Evolutionary conservation across 139 green algal genomes (phyloP), one percentile per base, ranked within the genome.

Genomic region (Dunaliella sp.): DNA sequence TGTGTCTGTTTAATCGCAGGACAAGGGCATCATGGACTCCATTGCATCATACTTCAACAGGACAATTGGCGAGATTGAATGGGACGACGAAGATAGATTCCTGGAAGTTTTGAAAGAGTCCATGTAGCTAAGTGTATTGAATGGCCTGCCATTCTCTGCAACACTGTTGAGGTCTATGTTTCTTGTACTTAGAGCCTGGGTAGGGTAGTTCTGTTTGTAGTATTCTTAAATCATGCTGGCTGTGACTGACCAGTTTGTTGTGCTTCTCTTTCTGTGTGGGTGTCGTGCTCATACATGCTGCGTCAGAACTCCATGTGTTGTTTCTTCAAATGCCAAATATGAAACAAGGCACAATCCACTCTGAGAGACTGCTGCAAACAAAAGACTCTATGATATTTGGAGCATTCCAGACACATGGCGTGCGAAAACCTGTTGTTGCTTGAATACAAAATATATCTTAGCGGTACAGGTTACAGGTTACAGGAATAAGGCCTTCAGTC

Each of bases 1-100:
- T n/a, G 79, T 79, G 36, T 75, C 79, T 30, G 22, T 79, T 79
- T 3, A 3, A 25, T 3, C 33, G n/a, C 84, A 90, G 87, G 87
- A 90, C n/a, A 34, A 37, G 0, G 38, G 77, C 1, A 81, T 90
- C 33, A 88, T 90, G 84, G 58, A 32, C 33, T 25, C 25, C 31
- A 90, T 90, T 65, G 77, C 74, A 1, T 80, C n/a, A 26, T 88
- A 90, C 87, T 90, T 88, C 87, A 90, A 90, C 7, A 90, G 88
- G 77, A 1, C 36, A 26, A 87, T 90, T 3, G 76, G 35, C 2
- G 76, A 75, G 76, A 38, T 90, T 31, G 85, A 90, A 37, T 88
- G 73, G 72, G 87, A 90, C 58, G 84, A 90, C 58, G 87, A 90
- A 35, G 87, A 90, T 36, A 38, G 85, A 36, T 90, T 90, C 81